Percentiles rank a stretch among this genome's conserved stretches.
Evolutionary conservation across 1,284 basidiomycete species (phyloP).

Genomic region (Flammula alnicola): DNA sequence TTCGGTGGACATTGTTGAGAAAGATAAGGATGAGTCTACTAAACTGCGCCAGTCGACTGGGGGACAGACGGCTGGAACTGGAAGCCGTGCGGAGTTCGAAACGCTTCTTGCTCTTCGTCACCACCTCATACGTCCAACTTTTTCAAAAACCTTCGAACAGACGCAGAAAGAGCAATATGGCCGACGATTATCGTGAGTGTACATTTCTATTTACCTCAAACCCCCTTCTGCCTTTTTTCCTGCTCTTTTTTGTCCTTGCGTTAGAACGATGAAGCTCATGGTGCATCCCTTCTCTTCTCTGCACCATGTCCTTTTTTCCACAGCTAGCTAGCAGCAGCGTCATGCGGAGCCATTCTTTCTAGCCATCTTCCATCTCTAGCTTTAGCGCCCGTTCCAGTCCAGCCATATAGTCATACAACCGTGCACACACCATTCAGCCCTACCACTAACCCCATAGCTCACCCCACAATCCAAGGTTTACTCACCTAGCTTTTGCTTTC

Average conservation of each 20-base stretch:
- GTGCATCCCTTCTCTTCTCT: conserved; percentile 56
- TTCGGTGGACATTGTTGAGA: conserved; percentile 68
- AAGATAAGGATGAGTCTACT: conserved; percentile 3
- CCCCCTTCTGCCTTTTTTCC: conserved; percentile 6
- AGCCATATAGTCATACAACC: conserved; percentile 11
- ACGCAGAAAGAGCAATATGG: conserved; percentile 24
- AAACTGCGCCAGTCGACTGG: not conserved
- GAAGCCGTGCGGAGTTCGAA: conserved; percentile 33
- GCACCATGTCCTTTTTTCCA: conserved; percentile 56
- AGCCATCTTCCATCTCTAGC: conserved; percentile 9
- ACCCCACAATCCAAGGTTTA: conserved; percentile 40
- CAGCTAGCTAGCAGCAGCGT: conserved; percentile 62
- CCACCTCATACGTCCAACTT: conserved; percentile 24
- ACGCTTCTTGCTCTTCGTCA: conserved; percentile 23
- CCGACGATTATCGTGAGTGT: conserved; percentile 49
- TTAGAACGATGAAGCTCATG: conserved; percentile 58
- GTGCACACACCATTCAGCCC: conserved; percentile 10
- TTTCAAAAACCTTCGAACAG: not conserved
- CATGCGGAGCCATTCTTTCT: conserved; percentile 28
- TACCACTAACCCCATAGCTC: conserved; percentile 36
- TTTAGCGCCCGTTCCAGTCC: conserved; percentile 12
- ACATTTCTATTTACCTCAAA: conserved; percentile 17
- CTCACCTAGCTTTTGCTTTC: conserved; percentile 48
- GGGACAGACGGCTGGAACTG: conserved; percentile 6
- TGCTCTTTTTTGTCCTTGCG: conserved; percentile 29